A percentile compares a stretch with the other conserved stretches of the same genome.
phyloP scores from a whole-genome alignment of 1,284 basidiomycete genomes.

The Rhizoctonia solani region DNA sequence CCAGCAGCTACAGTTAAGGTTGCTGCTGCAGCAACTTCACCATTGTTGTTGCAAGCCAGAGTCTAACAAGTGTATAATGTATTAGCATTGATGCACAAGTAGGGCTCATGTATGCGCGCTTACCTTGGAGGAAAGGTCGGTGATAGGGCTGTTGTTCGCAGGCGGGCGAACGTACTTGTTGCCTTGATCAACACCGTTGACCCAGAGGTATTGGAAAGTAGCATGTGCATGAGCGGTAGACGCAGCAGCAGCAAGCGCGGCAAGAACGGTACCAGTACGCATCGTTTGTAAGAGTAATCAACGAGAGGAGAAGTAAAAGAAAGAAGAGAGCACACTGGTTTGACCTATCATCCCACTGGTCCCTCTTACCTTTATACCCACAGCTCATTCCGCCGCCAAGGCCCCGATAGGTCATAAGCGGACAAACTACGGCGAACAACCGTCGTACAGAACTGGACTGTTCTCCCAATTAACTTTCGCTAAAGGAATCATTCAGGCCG shows the following conservation, averaged over 20 bases:
- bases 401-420: background rate
- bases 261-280: constrained; percentile 27
- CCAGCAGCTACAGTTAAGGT: background rate
- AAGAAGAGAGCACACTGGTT: too few relatives aligned
- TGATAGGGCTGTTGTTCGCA: constrained; percentile 16
- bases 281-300: too few relatives aligned
- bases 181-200: constrained; percentile 29
- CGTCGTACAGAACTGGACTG: background rate
- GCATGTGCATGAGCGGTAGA: constrained; percentile 21
- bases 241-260: background rate
- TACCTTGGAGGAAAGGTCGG: background rate
- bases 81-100: background rate
- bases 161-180: constrained; percentile 2
- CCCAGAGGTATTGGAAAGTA: constrained; percentile 31
- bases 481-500: background rate
- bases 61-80: background rate
- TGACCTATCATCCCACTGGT: too few relatives aligned
- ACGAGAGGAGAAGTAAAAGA: too few relatives aligned
- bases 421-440: constrained; percentile 25
- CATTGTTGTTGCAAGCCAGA: constrained; percentile 44
- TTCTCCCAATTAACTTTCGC: background rate
- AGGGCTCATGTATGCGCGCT: background rate
- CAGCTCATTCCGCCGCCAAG: background rate
- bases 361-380: constrained; percentile 3
- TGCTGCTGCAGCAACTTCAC: constrained; percentile 51